Conservation (phyloP, 106 monocot genomes). For the Iris macrosiphon region DNA sequence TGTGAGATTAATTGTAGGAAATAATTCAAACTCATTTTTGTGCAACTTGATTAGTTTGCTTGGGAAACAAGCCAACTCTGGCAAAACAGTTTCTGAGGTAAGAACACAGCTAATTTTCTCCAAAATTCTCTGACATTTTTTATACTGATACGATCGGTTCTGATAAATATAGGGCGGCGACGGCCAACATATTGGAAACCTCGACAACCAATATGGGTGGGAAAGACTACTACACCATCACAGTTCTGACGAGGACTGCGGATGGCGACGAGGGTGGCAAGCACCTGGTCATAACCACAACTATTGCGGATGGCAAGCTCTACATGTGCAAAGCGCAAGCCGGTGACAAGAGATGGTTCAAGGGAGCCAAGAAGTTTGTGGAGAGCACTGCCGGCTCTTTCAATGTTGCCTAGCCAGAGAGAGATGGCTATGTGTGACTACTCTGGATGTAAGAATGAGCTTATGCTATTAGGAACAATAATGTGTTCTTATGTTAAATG, state of each 20-base stretch:
- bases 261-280: slow-evolving; percentile 95
- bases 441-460: too few species aligned
- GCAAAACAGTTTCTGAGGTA: slow-evolving; percentile 89
- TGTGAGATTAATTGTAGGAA: too few species aligned
- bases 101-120: background rate
- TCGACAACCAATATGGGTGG: slow-evolving; percentile 33
- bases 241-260: slow-evolving; percentile 88
- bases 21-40: too few species aligned
- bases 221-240: slow-evolving; percentile 72
- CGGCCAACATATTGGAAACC: slow-evolving; percentile 77
- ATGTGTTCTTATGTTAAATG: too few species aligned
- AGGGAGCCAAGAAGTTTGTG: slow-evolving; percentile 90
- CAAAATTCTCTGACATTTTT: background rate
- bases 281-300: slow-evolving; percentile 78
- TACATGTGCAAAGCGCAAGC: slow-evolving; percentile 99
- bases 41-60: slow-evolving; percentile 84
- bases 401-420: slow-evolving; percentile 48
- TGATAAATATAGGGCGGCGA: slow-evolving; percentile 66
- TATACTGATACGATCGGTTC: background rate
- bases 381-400: slow-evolving; percentile 77
- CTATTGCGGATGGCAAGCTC: slow-evolving; percentile 73
- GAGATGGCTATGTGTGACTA: too few species aligned
- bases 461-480: too few species aligned
- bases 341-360: slow-evolving; percentile 99
- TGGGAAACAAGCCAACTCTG: slow-evolving; percentile 68